Base-by-base conservation (phyloP, 805 yeast genomes). In the Gaillardinia entomophila region DNA sequence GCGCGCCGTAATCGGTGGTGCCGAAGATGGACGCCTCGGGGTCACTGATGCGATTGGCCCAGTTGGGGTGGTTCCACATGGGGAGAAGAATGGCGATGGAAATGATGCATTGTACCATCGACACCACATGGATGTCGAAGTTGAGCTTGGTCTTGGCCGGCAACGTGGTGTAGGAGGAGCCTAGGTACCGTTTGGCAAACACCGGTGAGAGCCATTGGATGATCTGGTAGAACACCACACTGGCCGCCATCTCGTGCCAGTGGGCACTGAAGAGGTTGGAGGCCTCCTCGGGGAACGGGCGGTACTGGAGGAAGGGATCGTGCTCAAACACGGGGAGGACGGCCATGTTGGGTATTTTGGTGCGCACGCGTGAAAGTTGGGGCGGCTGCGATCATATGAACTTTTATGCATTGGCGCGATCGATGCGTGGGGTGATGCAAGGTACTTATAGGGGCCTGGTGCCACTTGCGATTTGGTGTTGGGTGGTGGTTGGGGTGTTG, bases 41-140 rank as follows among this genome's bases (percentile, higher is more conserved):
- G 48, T 79, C 75, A 10, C 50, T 45, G 4, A 46, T 41, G 18
- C 60, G 42, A 33, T 63, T 55, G 28, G 39, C 43, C 37, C 75
- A 66, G 30, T 65, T 52, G 7, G 73, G 67, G 41, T 81, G 82
- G 35, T 68, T 61, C 53, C 81, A 76, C 66, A 82, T 67, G 5
- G 95, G 95, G 29, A 75, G 51, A 20, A 83, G 67, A 6, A 76
- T 50, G 6, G 53, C 51, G 16, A 86, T 59, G 8, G 95, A 79
- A 5, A 84, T 40, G 1, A 85, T 28, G 31, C 92, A 77, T 56
- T 92, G 97, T 13, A 88, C 75, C 76, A 84, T 79, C 2, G 97
- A 81, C 3, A 87, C 96, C 10, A 84, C 70, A 56, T 92, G 97
- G 46, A 89, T 84, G 56, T 92, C 96, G 53, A 86, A 92, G 55